Percentiles rank a stretch among this genome's conserved stretches.
phyloP scores from a whole-genome alignment of 2,329 filamentous ascomycete species.

The Chaetoscypha palmicola region DNA sequence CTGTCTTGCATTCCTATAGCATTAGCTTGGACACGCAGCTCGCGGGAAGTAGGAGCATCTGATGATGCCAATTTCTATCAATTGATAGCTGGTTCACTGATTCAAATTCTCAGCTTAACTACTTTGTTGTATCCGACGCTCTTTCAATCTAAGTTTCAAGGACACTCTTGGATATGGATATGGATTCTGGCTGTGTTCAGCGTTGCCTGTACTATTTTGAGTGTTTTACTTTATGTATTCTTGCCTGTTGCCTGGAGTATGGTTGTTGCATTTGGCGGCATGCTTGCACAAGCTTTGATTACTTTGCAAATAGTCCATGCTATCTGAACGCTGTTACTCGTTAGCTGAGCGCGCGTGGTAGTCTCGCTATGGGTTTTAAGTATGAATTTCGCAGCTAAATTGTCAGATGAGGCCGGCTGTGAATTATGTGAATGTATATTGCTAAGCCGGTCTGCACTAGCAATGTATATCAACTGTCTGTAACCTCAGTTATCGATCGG shows the following conservation, averaged over 20 bases:
- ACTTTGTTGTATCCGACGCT: neutral
- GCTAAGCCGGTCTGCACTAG: too few species aligned
- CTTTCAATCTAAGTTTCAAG: neutral
- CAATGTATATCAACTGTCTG: too few species aligned
- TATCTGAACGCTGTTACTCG: neutral
- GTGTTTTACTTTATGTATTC: neutral
- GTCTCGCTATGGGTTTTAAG: neutral
- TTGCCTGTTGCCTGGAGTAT: neutral
- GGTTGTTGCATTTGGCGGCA: neutral
- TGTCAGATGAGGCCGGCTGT: neutral
- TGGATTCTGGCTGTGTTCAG: neutral
- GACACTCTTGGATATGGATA: neutral
- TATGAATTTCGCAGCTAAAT: neutral
- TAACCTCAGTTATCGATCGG: too few species aligned
- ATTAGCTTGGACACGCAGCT: neutral
- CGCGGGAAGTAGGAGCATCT: neutral
- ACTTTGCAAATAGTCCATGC: neutral
- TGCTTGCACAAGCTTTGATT: neutral
- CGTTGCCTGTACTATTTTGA: neutral
- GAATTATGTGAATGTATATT: too few species aligned
- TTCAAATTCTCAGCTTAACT: neutral
- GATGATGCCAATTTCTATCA: neutral
- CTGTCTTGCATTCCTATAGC: neutral
- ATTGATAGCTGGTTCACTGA: neutral
- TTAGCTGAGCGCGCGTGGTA: neutral